A percentile compares a stretch with the other conserved stretches of the same genome.
Evolutionary conservation across 768 basidiomycete genomes (phyloP).

Genomic region (Leccinum fibrillosum): DNA sequence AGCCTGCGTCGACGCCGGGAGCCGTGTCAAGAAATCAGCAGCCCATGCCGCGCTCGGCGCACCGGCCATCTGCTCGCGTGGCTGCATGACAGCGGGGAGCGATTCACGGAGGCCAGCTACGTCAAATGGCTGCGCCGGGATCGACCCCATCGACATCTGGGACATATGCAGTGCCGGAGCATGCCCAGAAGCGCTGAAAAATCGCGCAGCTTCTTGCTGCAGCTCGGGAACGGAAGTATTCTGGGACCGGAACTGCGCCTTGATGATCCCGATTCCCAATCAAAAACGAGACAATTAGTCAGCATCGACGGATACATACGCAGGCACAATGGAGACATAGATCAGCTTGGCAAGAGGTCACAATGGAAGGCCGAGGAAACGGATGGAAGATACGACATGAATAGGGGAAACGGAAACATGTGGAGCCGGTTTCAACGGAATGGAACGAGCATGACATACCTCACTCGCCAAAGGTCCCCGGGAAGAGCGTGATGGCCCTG

Average conservation of each 20-base stretch:
- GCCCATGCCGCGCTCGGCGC: constrained; percentile 48
- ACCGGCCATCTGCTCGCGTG: constrained; percentile 17
- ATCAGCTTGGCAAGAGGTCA: neutral
- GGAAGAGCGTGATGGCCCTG: constrained; percentile 46
- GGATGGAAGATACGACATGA: neutral
- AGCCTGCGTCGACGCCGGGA: constrained; percentile 19
- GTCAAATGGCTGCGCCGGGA: constrained; percentile 48
- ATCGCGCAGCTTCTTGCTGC: constrained; percentile 66
- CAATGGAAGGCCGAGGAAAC: neutral
- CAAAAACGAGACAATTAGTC: neutral
- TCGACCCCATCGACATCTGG: constrained; percentile 20
- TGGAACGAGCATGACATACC: constrained; percentile 35
- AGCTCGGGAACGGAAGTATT: constrained; percentile 37
- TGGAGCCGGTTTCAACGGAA: constrained; percentile 10
- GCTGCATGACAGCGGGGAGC: constrained; percentile 17
- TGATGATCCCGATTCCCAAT: constrained; percentile 22
- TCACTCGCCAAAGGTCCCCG: constrained; percentile 48
- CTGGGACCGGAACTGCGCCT: constrained; percentile 57
- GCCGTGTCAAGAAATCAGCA: constrained; percentile 48
- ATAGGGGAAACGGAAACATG: constrained; percentile 3
- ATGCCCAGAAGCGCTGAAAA: constrained; percentile 46
- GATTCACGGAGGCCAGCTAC: constrained; percentile 40
- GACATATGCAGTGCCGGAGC: constrained; percentile 27
- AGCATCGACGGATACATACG: neutral
- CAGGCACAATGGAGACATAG: neutral